Conservation (phyloP, 768 basidiomycete species). For the Tephrocybe sp. region DNA sequence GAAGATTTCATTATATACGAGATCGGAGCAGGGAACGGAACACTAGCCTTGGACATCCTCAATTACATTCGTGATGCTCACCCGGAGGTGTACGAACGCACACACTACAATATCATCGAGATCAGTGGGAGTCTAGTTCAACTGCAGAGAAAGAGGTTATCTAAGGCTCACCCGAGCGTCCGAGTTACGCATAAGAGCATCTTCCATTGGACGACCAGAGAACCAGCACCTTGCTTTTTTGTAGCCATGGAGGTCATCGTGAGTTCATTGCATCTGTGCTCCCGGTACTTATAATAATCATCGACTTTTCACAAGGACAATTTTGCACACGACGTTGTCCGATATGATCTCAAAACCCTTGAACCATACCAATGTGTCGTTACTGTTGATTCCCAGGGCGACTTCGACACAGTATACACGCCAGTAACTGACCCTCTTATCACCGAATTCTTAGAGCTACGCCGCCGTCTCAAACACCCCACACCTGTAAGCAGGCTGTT, state of each 20-base stretch:
- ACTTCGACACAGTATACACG: constrained; percentile 82
- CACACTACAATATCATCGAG: constrained; percentile 92
- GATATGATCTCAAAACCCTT: constrained; percentile 80
- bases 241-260: constrained; percentile 95
- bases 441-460: constrained; percentile 70
- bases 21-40: constrained; percentile 97
- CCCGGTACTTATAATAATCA: neutral
- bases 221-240: constrained; percentile 87
- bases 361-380: constrained; percentile 85
- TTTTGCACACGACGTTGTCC: constrained; percentile 93
- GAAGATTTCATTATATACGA: constrained; percentile 96
- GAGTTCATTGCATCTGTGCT: constrained; percentile 31
- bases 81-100: constrained; percentile 92
- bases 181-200: constrained; percentile 75
- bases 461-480: constrained; percentile 55
- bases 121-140: constrained; percentile 80
- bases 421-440: constrained; percentile 86
- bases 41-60: constrained; percentile 87
- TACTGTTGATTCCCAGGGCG: constrained; percentile 74
- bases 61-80: constrained; percentile 74
- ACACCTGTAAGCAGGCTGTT: constrained; percentile 59
- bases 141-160: constrained; percentile 69
- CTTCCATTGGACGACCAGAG: constrained; percentile 78
- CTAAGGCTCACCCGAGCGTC: constrained; percentile 63
- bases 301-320: constrained; percentile 73